Base-by-base conservation (phyloP, 2,329 filamentous ascomycete genomes). In the Cladosporium sp. region DNA sequence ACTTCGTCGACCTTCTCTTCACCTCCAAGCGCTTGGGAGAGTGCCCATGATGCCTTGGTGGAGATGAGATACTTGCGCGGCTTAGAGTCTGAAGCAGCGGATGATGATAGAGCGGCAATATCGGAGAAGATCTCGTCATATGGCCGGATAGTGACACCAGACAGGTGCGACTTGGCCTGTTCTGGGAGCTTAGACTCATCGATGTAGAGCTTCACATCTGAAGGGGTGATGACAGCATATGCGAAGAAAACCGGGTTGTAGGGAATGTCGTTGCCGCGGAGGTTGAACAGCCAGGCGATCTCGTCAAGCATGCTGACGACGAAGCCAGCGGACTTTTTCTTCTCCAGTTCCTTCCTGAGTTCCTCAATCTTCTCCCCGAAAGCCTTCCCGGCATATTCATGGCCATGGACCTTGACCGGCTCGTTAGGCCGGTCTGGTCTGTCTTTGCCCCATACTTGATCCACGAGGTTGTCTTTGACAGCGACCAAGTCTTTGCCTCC, bases 211-310 rank as follows among this genome's bases (percentile, higher is more conserved):
- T 84, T 90, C 19, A 86, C 88, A 1, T 82, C 76, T 1, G 68
- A 84, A 1, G 84, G 82, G 2, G 93, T 97, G 56, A 99, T 75
- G 37, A 93, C 80, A 39, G 92, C 92, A 64, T 97, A 99, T 13
- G 92, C 93, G 72, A 97, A 97, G 76, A 99, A 97, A 43, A 99
- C 93, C 0, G 93, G 93, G 66, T 99, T 99, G 74, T 93, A 99
- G 0, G 90, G 89, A 58, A 99, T 97, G 66, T 97, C 93, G 68
- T 80, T 93, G 61, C 93, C 93, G 60, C 93, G 84, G 43, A 99
- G 74, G 70, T 99, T 99, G 75, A 96, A 96, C n/a, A 99, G 78
- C 93, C 93, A 99, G 9, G 93, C 93, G 61, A 96, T 83, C 70
- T 99, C 93, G 63, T 99, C 93, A 38, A 99, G 81, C 84, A 95